phyloP scores from a whole-genome alignment of 2,329 filamentous ascomycete genomes.

The Diaporthe sp. region DNA sequence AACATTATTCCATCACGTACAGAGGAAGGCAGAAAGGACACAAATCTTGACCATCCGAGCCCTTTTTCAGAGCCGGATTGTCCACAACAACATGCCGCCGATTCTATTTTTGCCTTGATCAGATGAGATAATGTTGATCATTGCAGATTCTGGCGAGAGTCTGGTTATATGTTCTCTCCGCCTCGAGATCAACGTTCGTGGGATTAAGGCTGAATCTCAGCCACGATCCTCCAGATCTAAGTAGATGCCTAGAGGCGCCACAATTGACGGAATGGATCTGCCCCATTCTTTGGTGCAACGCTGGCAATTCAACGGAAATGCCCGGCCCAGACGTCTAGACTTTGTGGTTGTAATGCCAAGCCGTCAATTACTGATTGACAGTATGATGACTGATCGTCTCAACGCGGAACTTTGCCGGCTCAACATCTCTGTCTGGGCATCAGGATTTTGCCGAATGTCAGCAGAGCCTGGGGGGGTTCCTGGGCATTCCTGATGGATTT shows the following conservation, averaged over 20 bases:
- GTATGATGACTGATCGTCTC: background rate
- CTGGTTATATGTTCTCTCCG: background rate
- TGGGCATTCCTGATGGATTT: background rate
- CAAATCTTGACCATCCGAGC: too few relatives aligned
- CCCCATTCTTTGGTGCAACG: background rate
- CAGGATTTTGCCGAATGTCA: background rate
- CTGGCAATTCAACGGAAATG: background rate
- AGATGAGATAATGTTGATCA: background rate
- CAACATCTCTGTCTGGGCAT: background rate
- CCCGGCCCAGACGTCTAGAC: background rate
- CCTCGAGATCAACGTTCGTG: background rate
- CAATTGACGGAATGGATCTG: background rate
- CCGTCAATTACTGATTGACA: background rate
- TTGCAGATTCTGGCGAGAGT: background rate
- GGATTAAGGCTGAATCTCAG: background rate
- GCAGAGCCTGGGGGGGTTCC: background rate
- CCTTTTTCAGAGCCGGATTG: too few relatives aligned
- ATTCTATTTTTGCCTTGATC: background rate
- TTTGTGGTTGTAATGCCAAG: slow-evolving; percentile 3
- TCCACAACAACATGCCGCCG: too few relatives aligned
- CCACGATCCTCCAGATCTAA: background rate
- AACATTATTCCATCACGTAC: background rate
- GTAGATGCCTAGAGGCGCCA: background rate
- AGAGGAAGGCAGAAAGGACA: background rate
- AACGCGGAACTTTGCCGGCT: background rate